phyloP scores from a whole-genome alignment of 2,329 filamentous ascomycete species.

The Nothophoma quercina region DNA sequence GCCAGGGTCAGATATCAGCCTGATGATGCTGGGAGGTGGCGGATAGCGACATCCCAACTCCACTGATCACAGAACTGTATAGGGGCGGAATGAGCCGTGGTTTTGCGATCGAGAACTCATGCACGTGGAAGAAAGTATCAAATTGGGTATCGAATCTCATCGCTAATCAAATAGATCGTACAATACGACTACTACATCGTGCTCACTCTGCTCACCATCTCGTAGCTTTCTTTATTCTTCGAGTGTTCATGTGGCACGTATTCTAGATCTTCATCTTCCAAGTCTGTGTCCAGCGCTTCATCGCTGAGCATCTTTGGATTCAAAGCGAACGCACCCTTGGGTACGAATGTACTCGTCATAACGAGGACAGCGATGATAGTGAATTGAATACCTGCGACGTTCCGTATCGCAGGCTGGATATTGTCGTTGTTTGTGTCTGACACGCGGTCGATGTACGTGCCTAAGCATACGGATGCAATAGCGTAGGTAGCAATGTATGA shows the following conservation, averaged over 20 bases:
- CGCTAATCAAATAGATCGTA: background rate
- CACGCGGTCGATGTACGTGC: slow-evolving; percentile 56
- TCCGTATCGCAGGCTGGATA: slow-evolving; percentile 53
- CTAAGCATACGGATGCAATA: slow-evolving; percentile 55
- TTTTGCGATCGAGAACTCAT: too few relatives aligned
- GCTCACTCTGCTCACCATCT: slow-evolving; percentile 31
- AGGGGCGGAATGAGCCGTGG: too few relatives aligned
- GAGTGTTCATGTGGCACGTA: slow-evolving; percentile 29
- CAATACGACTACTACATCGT: slow-evolving; percentile 13
- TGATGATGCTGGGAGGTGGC: background rate
- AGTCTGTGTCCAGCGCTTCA: slow-evolving; percentile 48
- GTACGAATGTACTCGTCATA: slow-evolving; percentile 56
- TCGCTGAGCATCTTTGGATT: slow-evolving; percentile 56
- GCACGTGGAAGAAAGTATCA: background rate
- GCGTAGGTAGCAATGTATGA: slow-evolving; percentile 60
- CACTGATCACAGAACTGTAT: too few relatives aligned
- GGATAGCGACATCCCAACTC: background rate
- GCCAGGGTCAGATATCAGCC: background rate
- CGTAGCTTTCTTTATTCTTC: slow-evolving; percentile 32
- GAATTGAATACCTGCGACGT: slow-evolving; percentile 59
- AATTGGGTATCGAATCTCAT: background rate
- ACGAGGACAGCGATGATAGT: slow-evolving; percentile 54
- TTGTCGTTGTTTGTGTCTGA: slow-evolving; percentile 48
- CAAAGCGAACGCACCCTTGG: slow-evolving; percentile 53
- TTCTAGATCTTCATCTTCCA: slow-evolving; percentile 38